Base-by-base conservation (phyloP, 306 rosid species). In the Glycyrrhiza uralensis region DNA sequence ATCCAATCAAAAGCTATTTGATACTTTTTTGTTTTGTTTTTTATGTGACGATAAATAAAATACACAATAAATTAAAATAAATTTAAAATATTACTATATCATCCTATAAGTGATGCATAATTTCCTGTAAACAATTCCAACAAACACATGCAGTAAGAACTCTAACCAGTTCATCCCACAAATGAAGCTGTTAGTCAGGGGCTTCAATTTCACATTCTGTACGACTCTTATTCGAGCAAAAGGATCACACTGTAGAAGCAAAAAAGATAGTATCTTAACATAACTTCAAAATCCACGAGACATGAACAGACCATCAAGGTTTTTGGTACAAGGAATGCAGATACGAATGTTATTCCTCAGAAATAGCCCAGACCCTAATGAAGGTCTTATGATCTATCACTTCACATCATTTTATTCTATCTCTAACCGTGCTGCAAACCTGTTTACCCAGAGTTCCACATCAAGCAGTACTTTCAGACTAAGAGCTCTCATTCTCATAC, bases 401-500 rank as follows among this genome's bases (percentile, higher is more conserved):
- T 61, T 65, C 66, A 67, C 74, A 35, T 62, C 38, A 72, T 39
- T 77, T 83, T 80, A 80, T 83, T 83, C 66, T 71, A 61, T 54
- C 61, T 24, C 54, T 17, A 47, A 54, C 41, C 57, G 0, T 7
- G 60, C 68, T 12, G 79, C 60, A 66, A 72, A 51, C 69, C 52
- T 19, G 52, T 20, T 36, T 23, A 20, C 74, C 12, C 79, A 69
- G n/a, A 45, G 76, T 12, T 4, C 55, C 67, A 51, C 30, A 44
- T 64, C 66, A 56, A 38, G 71, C 67, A 52, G 58, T 26, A 17
- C 75, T 55, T 36, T 77, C 68, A 78, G 62, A 38, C 17, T 69
- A 75, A 51, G 86, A 54, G 70, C 79, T 80, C 71, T 85, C 98
- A 69, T 76, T 82, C 65, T 83, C 96, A n/a, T 71, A 89, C 78